Evolutionary conservation across 345 rosid species (phyloP).

Genomic region (Turnera subulata): DNA sequence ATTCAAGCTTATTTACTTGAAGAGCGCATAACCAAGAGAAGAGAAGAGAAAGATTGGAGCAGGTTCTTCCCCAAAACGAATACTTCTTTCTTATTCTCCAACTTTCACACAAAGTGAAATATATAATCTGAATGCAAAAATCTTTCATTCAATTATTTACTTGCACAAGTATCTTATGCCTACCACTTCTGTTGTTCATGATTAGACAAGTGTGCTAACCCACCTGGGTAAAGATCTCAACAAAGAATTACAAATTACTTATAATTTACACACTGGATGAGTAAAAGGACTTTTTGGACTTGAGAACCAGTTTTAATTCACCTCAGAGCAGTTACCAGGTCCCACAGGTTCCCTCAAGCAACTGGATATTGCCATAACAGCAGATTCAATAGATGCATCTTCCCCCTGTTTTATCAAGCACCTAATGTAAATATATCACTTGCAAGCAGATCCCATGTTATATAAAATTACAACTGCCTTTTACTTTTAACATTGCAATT

Average conservation of each 20-base stretch:
- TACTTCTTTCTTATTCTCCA: no score
- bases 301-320: slow-evolving; percentile 30
- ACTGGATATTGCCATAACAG: slow-evolving; percentile 79
- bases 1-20: no score
- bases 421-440: slow-evolving; percentile 6
- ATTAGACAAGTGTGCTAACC: slow-evolving; percentile 3
- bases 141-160: neutral
- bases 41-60: no score
- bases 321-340: slow-evolving; percentile 70
- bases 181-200: neutral
- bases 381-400: slow-evolving; percentile 87
- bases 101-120: no score
- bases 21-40: no score
- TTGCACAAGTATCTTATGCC: neutral
- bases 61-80: no score
- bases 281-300: slow-evolving; percentile 1
- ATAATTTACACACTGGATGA: neutral
- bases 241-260: neutral
- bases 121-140: neutral
- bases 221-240: neutral
- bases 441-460: neutral
- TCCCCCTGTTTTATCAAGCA: slow-evolving; percentile 59
- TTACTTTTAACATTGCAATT: slow-evolving; percentile 1
- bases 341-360: slow-evolving; percentile 82
- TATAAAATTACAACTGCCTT: neutral